phyloP scores from a whole-genome alignment of 331 rosid species.

The Quercus tomentella region DNA sequence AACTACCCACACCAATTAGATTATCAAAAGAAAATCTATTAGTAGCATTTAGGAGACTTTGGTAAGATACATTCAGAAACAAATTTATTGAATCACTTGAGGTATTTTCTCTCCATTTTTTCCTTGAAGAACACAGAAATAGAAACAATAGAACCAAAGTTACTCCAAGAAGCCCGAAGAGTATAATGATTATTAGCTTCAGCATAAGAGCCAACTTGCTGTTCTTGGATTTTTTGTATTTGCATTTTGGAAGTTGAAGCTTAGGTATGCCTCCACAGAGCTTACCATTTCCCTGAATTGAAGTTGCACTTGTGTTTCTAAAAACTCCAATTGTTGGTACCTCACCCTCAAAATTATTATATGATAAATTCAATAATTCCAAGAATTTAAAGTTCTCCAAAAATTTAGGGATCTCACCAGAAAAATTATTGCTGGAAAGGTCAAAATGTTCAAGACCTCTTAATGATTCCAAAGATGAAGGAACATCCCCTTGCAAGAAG shows the following conservation, averaged over 20 bases:
- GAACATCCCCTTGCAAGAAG: not conserved
- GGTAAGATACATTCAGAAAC: conserved; percentile 22
- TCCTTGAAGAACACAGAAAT: not conserved
- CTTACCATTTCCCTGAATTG: not conserved
- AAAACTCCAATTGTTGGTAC: not conserved
- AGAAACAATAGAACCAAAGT: not conserved
- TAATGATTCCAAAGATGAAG: not conserved
- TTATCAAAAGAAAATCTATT: too few species aligned
- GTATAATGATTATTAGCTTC: not conserved
- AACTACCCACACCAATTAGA: too few species aligned
- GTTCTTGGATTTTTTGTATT: not conserved
- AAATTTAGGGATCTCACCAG: not conserved
- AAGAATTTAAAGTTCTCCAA: not conserved
- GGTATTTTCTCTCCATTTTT: conserved; percentile 1
- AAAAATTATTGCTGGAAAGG: conserved; percentile 4
- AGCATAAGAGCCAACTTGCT: not conserved
- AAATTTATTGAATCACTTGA: not conserved
- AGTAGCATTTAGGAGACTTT: too few species aligned
- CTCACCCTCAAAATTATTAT: not conserved
- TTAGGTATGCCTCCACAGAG: not conserved
- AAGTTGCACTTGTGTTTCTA: not conserved
- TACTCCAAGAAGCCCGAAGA: not conserved
- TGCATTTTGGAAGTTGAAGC: not conserved
- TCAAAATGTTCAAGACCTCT: not conserved
- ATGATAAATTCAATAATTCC: not conserved